Evolutionary conservation across 2,329 filamentous ascomycete genomes (phyloP).

Genomic region (Magnaporthiopsis poae): DNA sequence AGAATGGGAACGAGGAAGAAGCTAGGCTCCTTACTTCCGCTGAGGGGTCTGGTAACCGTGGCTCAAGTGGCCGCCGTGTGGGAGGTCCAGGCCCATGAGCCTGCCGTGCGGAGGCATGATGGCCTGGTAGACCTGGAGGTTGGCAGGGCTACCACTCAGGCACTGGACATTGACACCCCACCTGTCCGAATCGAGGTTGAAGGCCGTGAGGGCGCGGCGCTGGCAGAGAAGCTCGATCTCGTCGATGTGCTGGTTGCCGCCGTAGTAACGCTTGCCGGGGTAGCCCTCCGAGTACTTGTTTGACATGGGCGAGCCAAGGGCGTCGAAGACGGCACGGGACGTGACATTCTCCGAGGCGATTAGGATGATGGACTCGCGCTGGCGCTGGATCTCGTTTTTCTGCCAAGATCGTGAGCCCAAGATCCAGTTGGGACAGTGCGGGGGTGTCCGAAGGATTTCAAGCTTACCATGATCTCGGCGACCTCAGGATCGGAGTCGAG

Average conservation of each 20-base stretch:
- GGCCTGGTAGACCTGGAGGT: constrained; percentile 95
- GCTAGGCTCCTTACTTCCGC: constrained; percentile 57
- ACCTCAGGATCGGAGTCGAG: constrained; percentile 88
- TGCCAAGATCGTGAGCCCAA: constrained; percentile 26
- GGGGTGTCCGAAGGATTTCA: background rate
- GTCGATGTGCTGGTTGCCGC: constrained; percentile 98
- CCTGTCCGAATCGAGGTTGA: constrained; percentile 73
- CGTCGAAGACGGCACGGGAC: constrained; percentile 94
- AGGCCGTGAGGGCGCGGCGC: constrained; percentile 81
- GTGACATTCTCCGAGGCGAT: constrained; percentile 99
- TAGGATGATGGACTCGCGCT: constrained; percentile 95
- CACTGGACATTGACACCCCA: constrained; percentile 99
- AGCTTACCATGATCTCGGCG: constrained; percentile 83
- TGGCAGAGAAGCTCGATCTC: constrained; percentile 93
- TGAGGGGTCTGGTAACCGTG: constrained; percentile 96
- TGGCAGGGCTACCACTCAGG: constrained; percentile 84
- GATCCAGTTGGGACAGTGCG: background rate
- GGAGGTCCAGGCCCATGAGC: constrained; percentile 91
- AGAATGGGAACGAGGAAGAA: background rate
- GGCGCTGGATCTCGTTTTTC: constrained; percentile 89
- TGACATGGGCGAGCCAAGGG: constrained; percentile 85
- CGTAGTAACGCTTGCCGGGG: constrained; percentile 96
- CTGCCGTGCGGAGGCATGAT: constrained; percentile 92
- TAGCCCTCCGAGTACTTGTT: constrained; percentile 99
- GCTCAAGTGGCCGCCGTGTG: constrained; percentile 86